Conservation (phyloP, 2,329 filamentous ascomycete species). For the Nectriaceae sp. region DNA sequence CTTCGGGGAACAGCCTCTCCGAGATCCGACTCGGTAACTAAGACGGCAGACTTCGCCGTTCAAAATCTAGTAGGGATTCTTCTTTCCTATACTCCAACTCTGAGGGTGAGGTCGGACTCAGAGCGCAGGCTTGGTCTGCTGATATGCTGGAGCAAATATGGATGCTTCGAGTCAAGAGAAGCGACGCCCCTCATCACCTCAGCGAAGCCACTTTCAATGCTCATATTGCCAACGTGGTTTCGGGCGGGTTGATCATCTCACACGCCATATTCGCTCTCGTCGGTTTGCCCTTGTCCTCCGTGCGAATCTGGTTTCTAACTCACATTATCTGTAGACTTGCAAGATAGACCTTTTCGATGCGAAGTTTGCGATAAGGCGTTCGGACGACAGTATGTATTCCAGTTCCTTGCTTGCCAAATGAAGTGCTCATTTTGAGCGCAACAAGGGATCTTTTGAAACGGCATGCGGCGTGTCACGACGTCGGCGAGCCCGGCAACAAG, state of each 20-base stretch:
- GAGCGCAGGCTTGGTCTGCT: too few relatives aligned
- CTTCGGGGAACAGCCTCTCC: too few relatives aligned
- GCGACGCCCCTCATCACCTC: too few relatives aligned
- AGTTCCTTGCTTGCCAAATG: neutral
- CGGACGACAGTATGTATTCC: slow-evolving; percentile 34
- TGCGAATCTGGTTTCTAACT: neutral
- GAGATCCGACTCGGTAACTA: too few relatives aligned
- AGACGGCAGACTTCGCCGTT: too few relatives aligned
- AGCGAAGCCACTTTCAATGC: slow-evolving; percentile 18
- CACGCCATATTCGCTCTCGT: slow-evolving; percentile 19
- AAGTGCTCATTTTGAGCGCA: neutral
- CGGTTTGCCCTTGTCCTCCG: slow-evolving; percentile 7
- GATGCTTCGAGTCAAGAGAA: too few relatives aligned
- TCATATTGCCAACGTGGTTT: slow-evolving; percentile 18
- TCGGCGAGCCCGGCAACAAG: slow-evolving; percentile 11
- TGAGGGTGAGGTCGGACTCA: too few relatives aligned
- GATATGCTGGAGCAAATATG: too few relatives aligned
- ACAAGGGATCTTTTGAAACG: slow-evolving; percentile 16
- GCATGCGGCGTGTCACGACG: slow-evolving; percentile 15
- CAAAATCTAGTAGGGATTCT: too few relatives aligned
- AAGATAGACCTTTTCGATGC: slow-evolving; percentile 22
- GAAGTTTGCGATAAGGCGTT: slow-evolving; percentile 20
- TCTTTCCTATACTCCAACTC: too few relatives aligned
- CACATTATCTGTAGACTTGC: slow-evolving; percentile 9
- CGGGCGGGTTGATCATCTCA: slow-evolving; percentile 18